These are phyloP conservation scores for Acanthamoeba castellanii DNA, from an alignment of 208 protist genomes.

Conservation along the genomic window DNA sequence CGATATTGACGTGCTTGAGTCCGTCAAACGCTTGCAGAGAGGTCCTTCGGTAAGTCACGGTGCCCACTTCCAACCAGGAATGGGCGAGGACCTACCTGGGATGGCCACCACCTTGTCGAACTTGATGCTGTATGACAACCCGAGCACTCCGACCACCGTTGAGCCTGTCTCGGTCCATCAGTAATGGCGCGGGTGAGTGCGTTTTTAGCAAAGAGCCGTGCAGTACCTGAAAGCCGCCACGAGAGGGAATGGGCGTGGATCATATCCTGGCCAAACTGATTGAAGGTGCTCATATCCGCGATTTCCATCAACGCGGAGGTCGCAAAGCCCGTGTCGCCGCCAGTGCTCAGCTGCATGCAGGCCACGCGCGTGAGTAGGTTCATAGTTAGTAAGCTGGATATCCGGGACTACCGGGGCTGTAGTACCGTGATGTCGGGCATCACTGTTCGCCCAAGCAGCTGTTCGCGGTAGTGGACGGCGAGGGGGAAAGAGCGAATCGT, in stretches of 20 bases:
- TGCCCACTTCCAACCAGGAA: no score
- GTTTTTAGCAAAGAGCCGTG: not conserved
- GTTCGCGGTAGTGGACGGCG: not conserved
- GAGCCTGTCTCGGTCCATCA: not conserved
- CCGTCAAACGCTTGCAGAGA: not conserved
- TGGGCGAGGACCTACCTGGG: not conserved
- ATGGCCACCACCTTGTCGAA: constrained; percentile 13
- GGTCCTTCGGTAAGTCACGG: no score
- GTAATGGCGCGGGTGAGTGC: not conserved
- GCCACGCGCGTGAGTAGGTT: not conserved
- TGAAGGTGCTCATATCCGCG: constrained; percentile 3
- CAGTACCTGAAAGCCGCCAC: constrained; percentile 32
- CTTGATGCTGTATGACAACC: not conserved
- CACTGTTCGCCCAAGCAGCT: not conserved
- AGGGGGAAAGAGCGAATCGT: constrained; percentile 20
- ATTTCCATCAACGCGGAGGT: not conserved
- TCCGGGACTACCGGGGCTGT: not conserved
- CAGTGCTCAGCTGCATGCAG: not conserved
- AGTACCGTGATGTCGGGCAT: constrained; percentile 30
- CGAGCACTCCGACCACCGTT: constrained; percentile 1
- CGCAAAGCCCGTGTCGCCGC: not conserved
- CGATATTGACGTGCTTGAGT: not conserved
- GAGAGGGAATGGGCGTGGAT: not conserved
- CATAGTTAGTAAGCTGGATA: not conserved
- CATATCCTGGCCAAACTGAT: constrained; percentile 29